Evolutionary conservation across 495 filamentous ascomycete genomes (phyloP), one percentile per base, ranked within the genome.

Genomic region (Hypoxylon intermedium): DNA sequence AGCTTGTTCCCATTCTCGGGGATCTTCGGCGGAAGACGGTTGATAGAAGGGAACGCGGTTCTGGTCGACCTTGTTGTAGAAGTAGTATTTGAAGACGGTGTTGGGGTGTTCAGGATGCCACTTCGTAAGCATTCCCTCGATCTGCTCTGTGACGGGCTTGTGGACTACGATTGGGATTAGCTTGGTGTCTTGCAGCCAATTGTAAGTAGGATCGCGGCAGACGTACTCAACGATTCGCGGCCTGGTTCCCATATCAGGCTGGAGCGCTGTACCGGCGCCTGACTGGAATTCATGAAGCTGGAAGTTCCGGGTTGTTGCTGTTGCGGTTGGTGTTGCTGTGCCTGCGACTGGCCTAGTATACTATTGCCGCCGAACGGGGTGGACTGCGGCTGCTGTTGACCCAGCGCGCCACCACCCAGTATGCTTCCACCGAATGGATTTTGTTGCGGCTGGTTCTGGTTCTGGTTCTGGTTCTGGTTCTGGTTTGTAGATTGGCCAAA

Each of bases 1-100:
- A 7, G 94, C 94, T 65, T 96, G 92, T 63, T 99, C 94, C 93
- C 93, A 99, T 70, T 89, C 92, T 28, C 83, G 81, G 19, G 87
- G 83, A 73, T 96, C 87, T 63, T 98, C 94, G 53, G 84, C 77
- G 12, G 87, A 77, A 1, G 82, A 80, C 5, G 93, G 92, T 58
- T 87, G 84, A 74, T 89, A 97, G 75, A 90, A 93, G 2, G 91
- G 90, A 6, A 89, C 88, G 47, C 83, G 78, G 15, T 89, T 85
- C 61, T 92, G 85, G 13, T 86, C 85, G 50, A 97, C 91, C 60
- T 88, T 82, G 75, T 98, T 98, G 78, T 98, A 98, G 71, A 97
- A 89, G 71, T 98, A 98, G 49, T 88, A 79, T 67, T 91, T 87
- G 77, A 99, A 95, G 4, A 83, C 86, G 54, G 90, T 96, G 57